A percentile compares a stretch with the other conserved stretches of the same genome.
Conservation (phyloP, 805 yeast genomes). For the Hanseniaspora thailandica region DNA sequence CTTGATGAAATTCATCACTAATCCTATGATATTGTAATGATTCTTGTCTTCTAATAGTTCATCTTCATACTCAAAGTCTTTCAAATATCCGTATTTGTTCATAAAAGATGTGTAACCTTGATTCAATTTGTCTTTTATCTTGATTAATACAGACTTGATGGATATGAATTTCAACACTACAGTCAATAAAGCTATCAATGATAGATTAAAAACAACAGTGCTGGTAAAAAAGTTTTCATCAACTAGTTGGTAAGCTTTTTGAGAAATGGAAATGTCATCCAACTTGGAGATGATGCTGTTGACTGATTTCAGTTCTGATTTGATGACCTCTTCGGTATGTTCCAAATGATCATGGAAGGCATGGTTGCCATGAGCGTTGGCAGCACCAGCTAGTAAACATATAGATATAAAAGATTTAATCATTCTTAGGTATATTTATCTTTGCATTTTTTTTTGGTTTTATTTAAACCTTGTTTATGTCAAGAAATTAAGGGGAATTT, state of each 20-base stretch:
- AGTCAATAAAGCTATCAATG: background rate
- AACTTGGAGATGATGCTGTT: background rate
- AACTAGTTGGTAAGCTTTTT: background rate
- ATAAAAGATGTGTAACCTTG: background rate
- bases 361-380: background rate
- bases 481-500: background rate
- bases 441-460: too few species aligned
- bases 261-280: background rate
- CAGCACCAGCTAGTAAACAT: background rate
- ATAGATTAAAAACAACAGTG: background rate
- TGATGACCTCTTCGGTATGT: background rate
- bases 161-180: background rate
- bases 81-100: conserved; percentile 11
- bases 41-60: background rate
- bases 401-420: background rate
- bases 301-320: background rate
- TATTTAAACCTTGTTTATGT: too few species aligned
- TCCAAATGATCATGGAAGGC: background rate
- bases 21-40: conserved; percentile 2
- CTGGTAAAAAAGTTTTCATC: conserved; percentile 3
- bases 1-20: conserved; percentile 2
- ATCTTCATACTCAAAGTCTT: conserved; percentile 11
- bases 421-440: too few species aligned
- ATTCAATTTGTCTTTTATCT: background rate
- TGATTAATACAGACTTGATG: background rate